These are phyloP conservation scores for Neobulgaria alba DNA, from an alignment of 2,329 filamentous ascomycete species.

Conservation along the genomic window DNA sequence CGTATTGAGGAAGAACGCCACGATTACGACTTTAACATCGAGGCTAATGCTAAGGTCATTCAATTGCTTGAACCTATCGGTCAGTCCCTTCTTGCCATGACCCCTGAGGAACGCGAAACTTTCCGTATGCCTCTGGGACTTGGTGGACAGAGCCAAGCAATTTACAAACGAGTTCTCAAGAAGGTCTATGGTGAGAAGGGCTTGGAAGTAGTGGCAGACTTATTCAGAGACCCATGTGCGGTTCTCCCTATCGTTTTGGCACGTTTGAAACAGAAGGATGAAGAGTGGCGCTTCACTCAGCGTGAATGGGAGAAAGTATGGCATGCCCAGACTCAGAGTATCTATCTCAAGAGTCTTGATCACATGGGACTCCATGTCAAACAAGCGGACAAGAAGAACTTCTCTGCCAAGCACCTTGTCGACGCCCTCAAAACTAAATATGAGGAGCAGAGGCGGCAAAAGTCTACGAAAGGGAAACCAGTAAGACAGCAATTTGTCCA, in stretches of 20 bases:
- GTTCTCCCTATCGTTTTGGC: constrained; percentile 85
- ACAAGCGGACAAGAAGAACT: constrained; percentile 80
- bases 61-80: constrained; percentile 92
- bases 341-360: constrained; percentile 93
- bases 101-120: constrained; percentile 57
- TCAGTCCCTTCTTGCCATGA: constrained; percentile 78
- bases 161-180: constrained; percentile 94
- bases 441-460: constrained; percentile 75
- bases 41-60: constrained; percentile 88
- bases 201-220: constrained; percentile 74
- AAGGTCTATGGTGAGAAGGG: constrained; percentile 93
- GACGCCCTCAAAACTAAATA: constrained; percentile 87
- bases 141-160: constrained; percentile 88
- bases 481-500: constrained; percentile 68
- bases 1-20: constrained; percentile 96
- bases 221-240: constrained; percentile 75
- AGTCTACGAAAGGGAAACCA: constrained; percentile 52
- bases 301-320: constrained; percentile 99
- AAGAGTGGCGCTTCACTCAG: constrained; percentile 91
- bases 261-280: constrained; percentile 88
- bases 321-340: constrained; percentile 89
- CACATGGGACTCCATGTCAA: constrained; percentile 92
- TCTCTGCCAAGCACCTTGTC: constrained; percentile 82
- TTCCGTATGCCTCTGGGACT: constrained; percentile 79
- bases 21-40: constrained; percentile 97